These are phyloP conservation scores for Russula sp. DNA, from an alignment of 768 basidiomycete genomes.

Conservation along the genomic window DNA sequence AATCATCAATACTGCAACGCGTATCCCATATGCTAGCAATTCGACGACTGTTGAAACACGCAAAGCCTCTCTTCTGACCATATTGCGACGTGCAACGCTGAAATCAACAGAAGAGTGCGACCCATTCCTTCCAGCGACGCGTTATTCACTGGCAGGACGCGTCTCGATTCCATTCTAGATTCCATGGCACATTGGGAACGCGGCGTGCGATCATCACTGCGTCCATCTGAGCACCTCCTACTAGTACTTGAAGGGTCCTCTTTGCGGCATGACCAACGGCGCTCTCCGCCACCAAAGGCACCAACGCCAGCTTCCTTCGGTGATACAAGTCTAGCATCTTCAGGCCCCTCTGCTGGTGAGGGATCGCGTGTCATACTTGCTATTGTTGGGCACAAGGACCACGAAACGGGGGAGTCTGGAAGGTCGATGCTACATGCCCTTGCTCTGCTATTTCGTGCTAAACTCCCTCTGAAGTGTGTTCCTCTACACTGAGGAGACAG, in stretches of 20 bases:
- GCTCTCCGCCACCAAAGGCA: not conserved
- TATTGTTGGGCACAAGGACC: conserved; percentile 1
- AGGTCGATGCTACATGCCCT: conserved; percentile 7
- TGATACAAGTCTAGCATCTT: not conserved
- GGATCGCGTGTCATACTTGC: conserved; percentile 3
- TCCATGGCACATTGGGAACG: conserved; percentile 14
- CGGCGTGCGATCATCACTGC: conserved; percentile 11
- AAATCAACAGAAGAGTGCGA: not conserved
- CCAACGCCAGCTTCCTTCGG: not conserved
- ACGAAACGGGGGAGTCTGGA: not conserved
- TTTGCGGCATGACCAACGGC: not conserved
- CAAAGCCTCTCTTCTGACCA: not conserved
- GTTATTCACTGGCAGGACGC: not conserved
- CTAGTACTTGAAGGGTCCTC: conserved; percentile 4
- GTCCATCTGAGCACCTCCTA: conserved; percentile 12
- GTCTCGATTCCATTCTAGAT: not conserved
- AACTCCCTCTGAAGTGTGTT: conserved; percentile 12
- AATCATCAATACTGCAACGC: not conserved
- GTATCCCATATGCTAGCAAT: not conserved
- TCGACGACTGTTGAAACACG: not conserved
- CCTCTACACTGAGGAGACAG: conserved; percentile 4
- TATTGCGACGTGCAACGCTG: not conserved
- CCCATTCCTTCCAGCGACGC: not conserved
- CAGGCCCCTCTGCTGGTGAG: not conserved
- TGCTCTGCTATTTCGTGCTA: not conserved